phyloP scores from a whole-genome alignment of 2,329 filamentous ascomycete species.

The Colletotrichum godetiae region DNA sequence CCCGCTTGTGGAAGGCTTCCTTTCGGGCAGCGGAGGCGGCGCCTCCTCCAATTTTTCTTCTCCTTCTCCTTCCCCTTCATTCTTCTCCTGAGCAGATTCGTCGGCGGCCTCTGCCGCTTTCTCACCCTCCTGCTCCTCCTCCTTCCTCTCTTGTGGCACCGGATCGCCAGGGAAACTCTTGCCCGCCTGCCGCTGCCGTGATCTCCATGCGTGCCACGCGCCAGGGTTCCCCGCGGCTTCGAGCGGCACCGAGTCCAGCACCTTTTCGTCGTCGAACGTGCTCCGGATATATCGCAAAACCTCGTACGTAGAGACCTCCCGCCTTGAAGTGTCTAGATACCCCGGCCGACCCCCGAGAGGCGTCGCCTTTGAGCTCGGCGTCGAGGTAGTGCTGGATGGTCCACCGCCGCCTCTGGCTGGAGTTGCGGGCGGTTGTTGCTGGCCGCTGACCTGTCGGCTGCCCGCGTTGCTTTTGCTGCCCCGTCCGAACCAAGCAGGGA shows the following conservation, averaged over 20 bases:
- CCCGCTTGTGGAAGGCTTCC: conserved; percentile 19
- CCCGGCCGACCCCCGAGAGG: conserved; percentile 44
- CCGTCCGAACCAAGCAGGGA: conserved; percentile 88
- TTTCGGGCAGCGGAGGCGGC: background rate
- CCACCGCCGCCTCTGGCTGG: conserved; percentile 39
- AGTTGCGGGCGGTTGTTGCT: conserved; percentile 44
- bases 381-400: conserved; percentile 40
- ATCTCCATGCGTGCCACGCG: conserved; percentile 93
- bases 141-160: background rate
- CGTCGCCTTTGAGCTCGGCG: conserved; percentile 46
- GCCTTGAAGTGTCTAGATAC: conserved; percentile 55
- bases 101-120: background rate
- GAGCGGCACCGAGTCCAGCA: conserved; percentile 83
- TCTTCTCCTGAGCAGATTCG: background rate
- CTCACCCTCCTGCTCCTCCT: background rate
- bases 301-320: conserved; percentile 68
- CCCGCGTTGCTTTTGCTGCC: conserved; percentile 54
- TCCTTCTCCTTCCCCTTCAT: conserved; percentile 17
- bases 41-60: conserved; percentile 38
- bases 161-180: conserved; percentile 8
- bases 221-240: conserved; percentile 89
- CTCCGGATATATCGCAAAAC: conserved; percentile 85
- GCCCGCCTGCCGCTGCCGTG: conserved; percentile 56
- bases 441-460: conserved; percentile 55
- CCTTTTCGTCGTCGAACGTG: conserved; percentile 80